phyloP scores from a whole-genome alignment of 1,284 basidiomycete genomes.

The Pholiota adiposa region DNA sequence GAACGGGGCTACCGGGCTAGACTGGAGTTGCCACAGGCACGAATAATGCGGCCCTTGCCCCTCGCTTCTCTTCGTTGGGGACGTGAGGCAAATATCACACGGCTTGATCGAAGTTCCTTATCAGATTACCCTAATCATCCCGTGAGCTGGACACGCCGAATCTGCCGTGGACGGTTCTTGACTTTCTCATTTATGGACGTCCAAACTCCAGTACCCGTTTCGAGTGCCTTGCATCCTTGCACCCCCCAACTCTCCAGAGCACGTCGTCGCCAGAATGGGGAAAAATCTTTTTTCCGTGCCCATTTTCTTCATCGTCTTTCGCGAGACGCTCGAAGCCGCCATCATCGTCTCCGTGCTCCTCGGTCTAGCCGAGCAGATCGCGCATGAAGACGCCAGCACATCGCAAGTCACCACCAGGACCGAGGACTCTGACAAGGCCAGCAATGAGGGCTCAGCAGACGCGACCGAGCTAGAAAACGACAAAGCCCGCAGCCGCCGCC shows the following conservation, averaged over 20 bases:
- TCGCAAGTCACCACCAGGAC: slow-evolving; percentile 22
- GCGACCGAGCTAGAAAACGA: slow-evolving; percentile 31
- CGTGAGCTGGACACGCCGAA: slow-evolving; percentile 10
- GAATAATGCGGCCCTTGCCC: background rate
- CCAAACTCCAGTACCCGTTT: background rate
- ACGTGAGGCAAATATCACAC: background rate
- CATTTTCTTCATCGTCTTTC: slow-evolving; percentile 89
- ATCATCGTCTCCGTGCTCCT: slow-evolving; percentile 90
- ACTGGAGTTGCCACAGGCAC: background rate
- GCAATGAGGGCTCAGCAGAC: slow-evolving; percentile 28
- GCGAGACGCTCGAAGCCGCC: slow-evolving; percentile 88
- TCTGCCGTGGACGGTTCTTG: slow-evolving; percentile 4
- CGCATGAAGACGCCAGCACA: slow-evolving; percentile 44
- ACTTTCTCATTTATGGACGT: slow-evolving; percentile 20
- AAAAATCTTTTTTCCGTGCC: slow-evolving; percentile 75
- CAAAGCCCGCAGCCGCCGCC: slow-evolving; percentile 37
- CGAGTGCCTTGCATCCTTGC: slow-evolving; percentile 10
- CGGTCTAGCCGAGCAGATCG: slow-evolving; percentile 78
- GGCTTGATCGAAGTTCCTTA: background rate
- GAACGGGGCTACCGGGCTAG: background rate
- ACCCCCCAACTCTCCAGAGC: slow-evolving; percentile 7
- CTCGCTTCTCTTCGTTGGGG: background rate
- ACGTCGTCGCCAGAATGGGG: slow-evolving; percentile 45
- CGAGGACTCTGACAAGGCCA: slow-evolving; percentile 10
- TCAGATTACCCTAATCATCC: background rate